Base-by-base conservation (phyloP, 176 grass and related monocot genomes). In the Saccharum officinarum region DNA sequence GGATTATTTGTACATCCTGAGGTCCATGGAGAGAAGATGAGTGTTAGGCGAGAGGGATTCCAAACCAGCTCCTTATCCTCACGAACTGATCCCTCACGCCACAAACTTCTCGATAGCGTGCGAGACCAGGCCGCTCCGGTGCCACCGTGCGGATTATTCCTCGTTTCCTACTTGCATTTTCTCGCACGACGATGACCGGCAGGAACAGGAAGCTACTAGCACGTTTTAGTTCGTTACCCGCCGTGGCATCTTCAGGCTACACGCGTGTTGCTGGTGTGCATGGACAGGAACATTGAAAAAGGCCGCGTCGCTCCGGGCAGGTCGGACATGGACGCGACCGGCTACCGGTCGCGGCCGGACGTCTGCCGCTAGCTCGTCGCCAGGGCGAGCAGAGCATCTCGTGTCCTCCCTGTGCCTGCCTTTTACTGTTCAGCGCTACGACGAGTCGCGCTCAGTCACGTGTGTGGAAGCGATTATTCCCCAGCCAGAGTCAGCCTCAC, bases 391-490 rank as follows among this genome's bases (percentile, higher is more conserved):
- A 2, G 10, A 37, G 1, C 30, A 16, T 78, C 14, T 79, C 7
- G 38, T 39, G 38, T 39, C 38, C 33, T 33, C 33, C 33, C 2
- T 33, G 33, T 33, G 10, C 38, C 38, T 16, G 14, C 0, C 13
- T 73, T 17, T 7, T 12, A 5, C 55, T 73, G 37, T 52, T 83
- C 59, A 34, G 52, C 52, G 52, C 52, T 10, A 25, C 3, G 49
- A 75, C 45, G 60, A 40, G 54, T 38, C 41, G 0, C 60, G n/a
- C n/a, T 45, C 20, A 22, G 61, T 47, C 17, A n/a, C 30, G 52
- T 83, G 66, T 71, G 80, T 2, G 3, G 77, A 83, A 83, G n/a
- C 41, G 8, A 49, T 33, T 83, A 88, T 87, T 70, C 86, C 47
- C 38, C 30, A 46, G 18, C 30, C 20, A 33, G 12, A 8, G 49